A percentile compares a stretch with the other conserved stretches of the same genome.
Evolutionary conservation across 2,329 filamentous ascomycete genomes (phyloP).

Genomic region (Monilinia fructigena): DNA sequence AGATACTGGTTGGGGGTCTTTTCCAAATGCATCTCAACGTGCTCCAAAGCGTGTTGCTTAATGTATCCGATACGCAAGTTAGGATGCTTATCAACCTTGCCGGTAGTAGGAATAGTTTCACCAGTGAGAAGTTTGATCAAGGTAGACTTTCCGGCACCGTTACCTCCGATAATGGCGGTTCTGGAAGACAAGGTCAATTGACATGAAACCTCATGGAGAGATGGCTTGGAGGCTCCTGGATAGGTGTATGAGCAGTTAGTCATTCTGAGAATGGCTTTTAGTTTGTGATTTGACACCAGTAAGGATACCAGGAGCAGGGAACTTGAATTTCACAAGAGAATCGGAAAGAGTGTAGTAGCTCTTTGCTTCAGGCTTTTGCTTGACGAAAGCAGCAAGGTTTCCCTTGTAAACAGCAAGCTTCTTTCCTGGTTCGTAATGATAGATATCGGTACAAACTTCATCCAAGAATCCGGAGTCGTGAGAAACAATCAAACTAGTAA

Average conservation of each 20-base stretch:
- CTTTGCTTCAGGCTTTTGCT: conserved; percentile 88
- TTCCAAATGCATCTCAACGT: conserved; percentile 99
- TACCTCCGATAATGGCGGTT: conserved; percentile 93
- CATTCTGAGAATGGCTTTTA: conserved; percentile 90
- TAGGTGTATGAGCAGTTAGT: conserved; percentile 89
- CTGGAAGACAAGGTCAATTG: conserved; percentile 85
- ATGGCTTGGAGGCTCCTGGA: conserved; percentile 83
- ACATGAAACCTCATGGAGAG: conserved; percentile 83
- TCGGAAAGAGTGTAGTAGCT: conserved; percentile 96
- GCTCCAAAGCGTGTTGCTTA: conserved; percentile 97
- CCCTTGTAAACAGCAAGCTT: conserved; percentile 86
- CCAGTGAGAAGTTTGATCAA: conserved; percentile 97
- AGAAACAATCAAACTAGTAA: conserved; percentile 95
- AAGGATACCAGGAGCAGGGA: conserved; percentile 91
- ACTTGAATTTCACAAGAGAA: conserved; percentile 92
- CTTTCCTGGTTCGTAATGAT: conserved; percentile 95
- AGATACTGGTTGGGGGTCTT: conserved; percentile 99
- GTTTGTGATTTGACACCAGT: conserved; percentile 94
- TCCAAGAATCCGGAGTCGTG: conserved; percentile 98
- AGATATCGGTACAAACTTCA: conserved; percentile 96
- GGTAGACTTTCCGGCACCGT: conserved; percentile 97
- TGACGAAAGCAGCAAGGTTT: conserved; percentile 80
- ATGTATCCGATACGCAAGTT: conserved; percentile 99
- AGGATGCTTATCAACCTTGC: conserved; percentile 95
- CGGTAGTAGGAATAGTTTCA: conserved; percentile 77